Evolutionary conservation across 2,329 filamentous ascomycete species (phyloP).

Genomic region (Bipolaris oryzae): DNA sequence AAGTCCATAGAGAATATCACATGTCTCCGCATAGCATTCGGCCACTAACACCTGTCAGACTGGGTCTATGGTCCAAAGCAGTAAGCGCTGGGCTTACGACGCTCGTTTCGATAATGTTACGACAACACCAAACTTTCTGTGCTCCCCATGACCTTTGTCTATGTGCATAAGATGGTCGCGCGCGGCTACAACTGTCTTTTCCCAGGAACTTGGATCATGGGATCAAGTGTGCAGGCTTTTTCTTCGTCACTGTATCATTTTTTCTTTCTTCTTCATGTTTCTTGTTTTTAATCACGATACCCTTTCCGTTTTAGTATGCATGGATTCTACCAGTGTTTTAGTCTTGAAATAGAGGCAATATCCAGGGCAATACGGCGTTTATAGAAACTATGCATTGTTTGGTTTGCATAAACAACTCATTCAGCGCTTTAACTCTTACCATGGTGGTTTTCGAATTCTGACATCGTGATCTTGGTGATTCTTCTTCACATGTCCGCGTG

Average conservation of each 20-base stretch:
- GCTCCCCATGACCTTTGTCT: slow-evolving; percentile 1
- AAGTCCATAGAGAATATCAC: slow-evolving; percentile 9
- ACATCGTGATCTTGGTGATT: neutral
- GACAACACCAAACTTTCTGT: neutral
- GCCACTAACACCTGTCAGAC: slow-evolving; percentile 31
- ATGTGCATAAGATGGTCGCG: slow-evolving; percentile 5
- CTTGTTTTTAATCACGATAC: slow-evolving; percentile 19
- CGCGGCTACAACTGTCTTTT: slow-evolving; percentile 4
- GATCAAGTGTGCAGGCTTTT: neutral
- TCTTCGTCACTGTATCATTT: neutral
- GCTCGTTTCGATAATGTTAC: slow-evolving; percentile 17
- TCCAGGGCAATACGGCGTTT: slow-evolving; percentile 2
- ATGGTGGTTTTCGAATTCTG: neutral
- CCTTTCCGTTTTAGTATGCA: slow-evolving; percentile 9
- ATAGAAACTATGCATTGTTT: neutral
- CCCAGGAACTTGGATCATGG: neutral
- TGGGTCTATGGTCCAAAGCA: slow-evolving; percentile 52
- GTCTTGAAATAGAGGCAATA: neutral
- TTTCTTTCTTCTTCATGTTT: slow-evolving; percentile 2
- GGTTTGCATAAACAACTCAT: too few relatives aligned
- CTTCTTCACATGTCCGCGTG: too few relatives aligned
- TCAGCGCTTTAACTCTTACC: neutral
- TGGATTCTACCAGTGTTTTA: neutral
- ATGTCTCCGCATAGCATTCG: neutral
- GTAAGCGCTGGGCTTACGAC: slow-evolving; percentile 24